A percentile compares a stretch with the other conserved stretches of the same genome.
Evolutionary conservation across 768 basidiomycete species (phyloP).

Genomic region (Mycena haematopus): DNA sequence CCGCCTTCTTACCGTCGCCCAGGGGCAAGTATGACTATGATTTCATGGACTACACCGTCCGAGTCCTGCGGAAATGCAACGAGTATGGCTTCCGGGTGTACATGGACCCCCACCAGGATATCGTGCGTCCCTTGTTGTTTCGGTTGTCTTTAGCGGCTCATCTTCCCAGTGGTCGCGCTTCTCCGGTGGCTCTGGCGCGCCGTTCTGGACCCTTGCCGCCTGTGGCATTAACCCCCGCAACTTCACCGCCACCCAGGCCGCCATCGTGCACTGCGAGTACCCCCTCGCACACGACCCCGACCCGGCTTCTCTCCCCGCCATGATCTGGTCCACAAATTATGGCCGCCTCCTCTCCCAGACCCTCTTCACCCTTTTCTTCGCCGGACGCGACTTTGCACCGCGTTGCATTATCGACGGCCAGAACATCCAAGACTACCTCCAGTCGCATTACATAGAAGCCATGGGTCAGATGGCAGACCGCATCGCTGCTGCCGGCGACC

Average conservation of each 20-base stretch:
- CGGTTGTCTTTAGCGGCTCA: slow-evolving; percentile 1
- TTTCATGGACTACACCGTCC: slow-evolving; percentile 91
- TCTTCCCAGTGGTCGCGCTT: slow-evolving; percentile 89
- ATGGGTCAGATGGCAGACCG: slow-evolving; percentile 78
- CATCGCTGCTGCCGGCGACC: slow-evolving; percentile 73
- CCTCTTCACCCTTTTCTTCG: slow-evolving; percentile 94
- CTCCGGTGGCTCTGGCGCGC: slow-evolving; percentile 93
- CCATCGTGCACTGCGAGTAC: slow-evolving; percentile 91
- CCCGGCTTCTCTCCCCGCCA: slow-evolving; percentile 82
- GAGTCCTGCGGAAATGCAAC: slow-evolving; percentile 89
- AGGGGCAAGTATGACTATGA: slow-evolving; percentile 91
- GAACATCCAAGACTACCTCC: slow-evolving; percentile 91
- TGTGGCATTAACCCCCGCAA: slow-evolving; percentile 89
- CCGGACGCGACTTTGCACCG: slow-evolving; percentile 88
- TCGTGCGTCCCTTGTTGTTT: slow-evolving; percentile 56
- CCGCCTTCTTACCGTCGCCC: slow-evolving; percentile 18
- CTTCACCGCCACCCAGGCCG: slow-evolving; percentile 84
- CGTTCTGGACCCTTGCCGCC: slow-evolving; percentile 90
- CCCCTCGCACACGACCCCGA: slow-evolving; percentile 64
- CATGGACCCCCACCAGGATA: slow-evolving; percentile 97
- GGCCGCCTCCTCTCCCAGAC: slow-evolving; percentile 87
- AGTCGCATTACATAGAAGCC: slow-evolving; percentile 77
- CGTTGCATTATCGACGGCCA: slow-evolving; percentile 89
- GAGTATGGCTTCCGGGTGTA: slow-evolving; percentile 90
- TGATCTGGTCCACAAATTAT: slow-evolving; percentile 99